Base-by-base conservation (phyloP, 495 filamentous ascomycete genomes). In the Trichoderma reesei region DNA sequence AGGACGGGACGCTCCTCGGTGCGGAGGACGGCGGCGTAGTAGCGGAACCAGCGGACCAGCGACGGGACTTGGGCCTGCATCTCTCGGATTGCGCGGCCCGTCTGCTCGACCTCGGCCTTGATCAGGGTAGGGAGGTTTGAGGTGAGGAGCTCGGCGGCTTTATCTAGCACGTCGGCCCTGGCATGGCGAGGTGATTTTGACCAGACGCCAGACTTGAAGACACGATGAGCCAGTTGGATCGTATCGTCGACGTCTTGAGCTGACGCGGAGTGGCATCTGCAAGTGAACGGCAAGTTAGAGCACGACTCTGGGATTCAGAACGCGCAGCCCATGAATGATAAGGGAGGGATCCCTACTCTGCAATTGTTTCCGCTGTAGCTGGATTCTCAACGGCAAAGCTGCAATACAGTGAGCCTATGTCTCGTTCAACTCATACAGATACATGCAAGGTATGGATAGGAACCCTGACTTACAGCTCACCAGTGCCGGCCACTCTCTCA, bases 1-100 rank as follows among this genome's bases (percentile, higher is more conserved):
- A 86, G 78, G 14, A 88, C 81, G 3, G 80, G 72, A 20, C 84
- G 80, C 67, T 87, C 85, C 65, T 86, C 83, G 0, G 80, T 80
- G 16, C 86, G 81, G 6, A 85, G 75, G 1, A 87, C 68, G 0
- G 83, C 76, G 3, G 83, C 83, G 65, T 84, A 88, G 69, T 88
- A 88, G 64, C 84, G 80, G 65, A 87, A 80, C 86, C 85, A 88
- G 68, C 82, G 81, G 0, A 83, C 78, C 2, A 88, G 76, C 0
- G 82, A 83, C 0, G 82, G 79, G 1, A 88, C 78, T 68, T 88
- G 86, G 1, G 86, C 82, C 5, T 79, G 78, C 85, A 88, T 86
- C 67, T 88, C 86, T 14, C 84, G 82, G 63, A 86, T 77, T 0
- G 79, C 82, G 0, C 86, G 81, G 37, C 86, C 86, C 0, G 85